A percentile compares a stretch with the other conserved stretches of the same genome.
phyloP scores from a whole-genome alignment of 1,139 yeast genomes.

The Taphrina betulina region DNA sequence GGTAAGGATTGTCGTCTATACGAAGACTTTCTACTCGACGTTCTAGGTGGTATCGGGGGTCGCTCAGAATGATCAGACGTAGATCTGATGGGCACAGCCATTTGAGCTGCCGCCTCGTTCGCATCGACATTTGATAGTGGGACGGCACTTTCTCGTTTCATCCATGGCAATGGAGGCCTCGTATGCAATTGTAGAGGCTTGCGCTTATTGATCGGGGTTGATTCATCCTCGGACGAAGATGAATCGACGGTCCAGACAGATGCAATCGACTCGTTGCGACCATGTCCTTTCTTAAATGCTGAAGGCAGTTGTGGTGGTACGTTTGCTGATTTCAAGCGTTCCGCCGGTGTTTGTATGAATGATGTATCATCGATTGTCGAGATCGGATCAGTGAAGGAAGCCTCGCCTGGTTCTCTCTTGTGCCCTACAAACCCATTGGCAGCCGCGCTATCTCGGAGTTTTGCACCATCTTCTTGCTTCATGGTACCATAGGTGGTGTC shows the following conservation, averaged over 20 bases:
- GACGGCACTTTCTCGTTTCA: too few relatives aligned
- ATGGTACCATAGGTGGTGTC: constrained; percentile 8
- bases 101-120: too few relatives aligned
- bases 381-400: not conserved
- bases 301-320: not conserved
- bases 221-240: not conserved
- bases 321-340: not conserved
- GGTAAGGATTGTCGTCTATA: not conserved
- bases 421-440: not conserved
- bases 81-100: too few relatives aligned
- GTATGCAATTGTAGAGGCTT: constrained; percentile 1
- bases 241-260: constrained; percentile 19
- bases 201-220: not conserved
- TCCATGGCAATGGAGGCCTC: constrained; percentile 12
- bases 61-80: too few relatives aligned
- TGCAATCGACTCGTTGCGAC: constrained; percentile 5
- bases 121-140: too few relatives aligned
- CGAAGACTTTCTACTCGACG: constrained; percentile 4
- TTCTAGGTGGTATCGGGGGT: constrained; percentile 8
- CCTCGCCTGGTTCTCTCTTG: too few relatives aligned
- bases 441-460: not conserved
- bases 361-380: not conserved
- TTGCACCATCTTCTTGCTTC: not conserved
- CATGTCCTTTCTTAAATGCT: constrained; percentile 1
- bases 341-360: not conserved